phyloP scores from a whole-genome alignment of 1,284 basidiomycete species.

The Leccinum olivaceoglutinosum region DNA sequence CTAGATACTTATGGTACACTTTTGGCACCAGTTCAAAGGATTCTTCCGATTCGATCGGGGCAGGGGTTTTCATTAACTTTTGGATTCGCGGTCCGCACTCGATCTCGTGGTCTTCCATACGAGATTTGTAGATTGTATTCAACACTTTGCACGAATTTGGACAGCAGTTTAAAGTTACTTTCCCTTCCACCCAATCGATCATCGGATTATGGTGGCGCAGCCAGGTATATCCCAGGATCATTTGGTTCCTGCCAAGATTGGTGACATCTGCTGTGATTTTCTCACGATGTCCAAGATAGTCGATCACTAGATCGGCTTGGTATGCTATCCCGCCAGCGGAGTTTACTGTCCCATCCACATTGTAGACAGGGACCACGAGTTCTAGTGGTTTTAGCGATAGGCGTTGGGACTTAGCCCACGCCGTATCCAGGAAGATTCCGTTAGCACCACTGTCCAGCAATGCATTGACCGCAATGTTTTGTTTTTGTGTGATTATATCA shows the following conservation, averaged over 20 bases:
- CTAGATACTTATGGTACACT: background rate
- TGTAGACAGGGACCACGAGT: accelerated
- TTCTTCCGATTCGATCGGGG: background rate
- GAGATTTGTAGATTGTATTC: background rate
- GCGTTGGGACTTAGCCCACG: too few relatives aligned
- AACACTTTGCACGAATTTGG: background rate
- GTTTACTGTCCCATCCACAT: too few relatives aligned
- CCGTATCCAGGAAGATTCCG: accelerated
- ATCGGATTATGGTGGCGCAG: background rate
- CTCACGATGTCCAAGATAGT: too few relatives aligned
- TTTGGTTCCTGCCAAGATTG: background rate
- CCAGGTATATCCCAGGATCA: background rate
- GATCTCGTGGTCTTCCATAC: background rate
- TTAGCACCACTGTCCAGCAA: too few relatives aligned
- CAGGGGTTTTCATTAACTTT: too few relatives aligned
- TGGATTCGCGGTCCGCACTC: accelerated
- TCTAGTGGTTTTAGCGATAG: too few relatives aligned
- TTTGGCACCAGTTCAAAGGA: background rate
- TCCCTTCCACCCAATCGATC: background rate
- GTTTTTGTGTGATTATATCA: too few relatives aligned
- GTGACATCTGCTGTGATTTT: background rate
- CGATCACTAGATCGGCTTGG: too few relatives aligned
- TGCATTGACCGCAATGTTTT: too few relatives aligned
- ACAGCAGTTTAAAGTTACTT: background rate
- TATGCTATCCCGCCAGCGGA: too few relatives aligned